Percentiles rank a stretch among this genome's conserved stretches.
Evolutionary conservation across 1,139 yeast genomes (phyloP).

Genomic region (Debaryomycetaceae sp.): DNA sequence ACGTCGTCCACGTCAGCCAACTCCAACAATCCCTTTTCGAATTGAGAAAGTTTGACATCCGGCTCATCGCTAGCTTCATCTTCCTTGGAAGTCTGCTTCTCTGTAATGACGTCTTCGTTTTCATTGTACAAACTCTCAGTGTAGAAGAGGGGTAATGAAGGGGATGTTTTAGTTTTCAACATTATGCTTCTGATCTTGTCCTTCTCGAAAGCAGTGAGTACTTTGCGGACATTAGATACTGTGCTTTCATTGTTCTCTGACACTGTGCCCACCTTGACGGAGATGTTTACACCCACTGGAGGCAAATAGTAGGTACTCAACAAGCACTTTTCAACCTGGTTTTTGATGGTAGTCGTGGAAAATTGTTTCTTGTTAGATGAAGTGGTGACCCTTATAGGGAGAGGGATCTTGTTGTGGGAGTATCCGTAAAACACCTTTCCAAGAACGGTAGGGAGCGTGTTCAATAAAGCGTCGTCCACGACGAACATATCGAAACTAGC

Average conservation of each 20-base stretch:
- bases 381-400: conserved; percentile 57
- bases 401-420: conserved; percentile 59
- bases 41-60: conserved; percentile 46
- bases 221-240: conserved; percentile 54
- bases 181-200: conserved; percentile 54
- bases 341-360: conserved; percentile 53
- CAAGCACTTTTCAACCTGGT: conserved; percentile 58
- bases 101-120: conserved; percentile 22
- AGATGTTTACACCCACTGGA: conserved; percentile 71
- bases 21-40: conserved; percentile 77
- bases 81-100: conserved; percentile 12
- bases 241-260: conserved; percentile 35
- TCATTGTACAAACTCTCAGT: conserved; percentile 55
- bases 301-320: conserved; percentile 60
- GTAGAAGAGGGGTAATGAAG: conserved; percentile 79
- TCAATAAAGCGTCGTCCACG: conserved; percentile 78
- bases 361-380: conserved; percentile 37
- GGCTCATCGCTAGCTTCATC: conserved; percentile 11
- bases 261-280: conserved; percentile 64
- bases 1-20: conserved; percentile 72
- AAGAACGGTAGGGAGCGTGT: conserved; percentile 74
- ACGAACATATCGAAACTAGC: conserved; percentile 68
- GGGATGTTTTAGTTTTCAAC: conserved; percentile 69
- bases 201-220: conserved; percentile 47
- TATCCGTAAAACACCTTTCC: conserved; percentile 73